Evolutionary conservation across 2,329 filamentous ascomycete species (phyloP), one percentile per base, ranked within the genome.

Genomic region (Ophiocordyceps camponoti-floridani): DNA sequence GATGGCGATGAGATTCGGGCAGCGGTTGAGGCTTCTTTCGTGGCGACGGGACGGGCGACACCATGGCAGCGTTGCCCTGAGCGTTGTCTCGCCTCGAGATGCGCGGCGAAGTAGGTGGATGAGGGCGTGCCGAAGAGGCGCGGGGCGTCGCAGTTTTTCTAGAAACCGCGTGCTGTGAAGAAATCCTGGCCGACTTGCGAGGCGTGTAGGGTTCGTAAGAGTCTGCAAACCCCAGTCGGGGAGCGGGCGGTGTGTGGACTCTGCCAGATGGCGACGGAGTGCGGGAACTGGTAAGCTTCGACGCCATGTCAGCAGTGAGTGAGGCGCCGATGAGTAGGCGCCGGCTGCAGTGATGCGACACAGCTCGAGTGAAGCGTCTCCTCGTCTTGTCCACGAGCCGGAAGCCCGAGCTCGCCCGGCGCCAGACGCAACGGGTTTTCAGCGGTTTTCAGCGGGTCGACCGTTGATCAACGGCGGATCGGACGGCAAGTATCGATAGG

Each of bases 121-220:
- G 50, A 27, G 54, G 50, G 55, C 61, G 59, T 50, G 16, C 35
- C 23, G 56, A 52, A 48, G 64, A 53, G 50, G 62, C 50, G 50
- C 55, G 50, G 13, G 76, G 73, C 4, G 73, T 77, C 19, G 76
- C 74, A 2, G 75, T 16, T 38, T 38, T 79, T 59, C 69, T 70
- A 54, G 67, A 62, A 47, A 62, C 54, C 41, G 62, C 54, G 51
- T 68, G 67, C 53, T 77, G 72, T 40, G 69, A 68, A 46, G 74
- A 75, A 52, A 84, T 70, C 51, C 81, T 73, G 47, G 73, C 71
- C 4, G 78, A 82, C 54, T 82, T 81, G 58, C 81, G 74, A 45
- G 80, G 78, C 48, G 79, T 77, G 56, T 78, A 87, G 41, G 82
- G 82, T 55, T 84, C 73, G 68, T 79, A 87, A 49, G 68, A 63